Base-by-base conservation (phyloP, 306 rosid species). In the Pachyrhizus erosus region DNA sequence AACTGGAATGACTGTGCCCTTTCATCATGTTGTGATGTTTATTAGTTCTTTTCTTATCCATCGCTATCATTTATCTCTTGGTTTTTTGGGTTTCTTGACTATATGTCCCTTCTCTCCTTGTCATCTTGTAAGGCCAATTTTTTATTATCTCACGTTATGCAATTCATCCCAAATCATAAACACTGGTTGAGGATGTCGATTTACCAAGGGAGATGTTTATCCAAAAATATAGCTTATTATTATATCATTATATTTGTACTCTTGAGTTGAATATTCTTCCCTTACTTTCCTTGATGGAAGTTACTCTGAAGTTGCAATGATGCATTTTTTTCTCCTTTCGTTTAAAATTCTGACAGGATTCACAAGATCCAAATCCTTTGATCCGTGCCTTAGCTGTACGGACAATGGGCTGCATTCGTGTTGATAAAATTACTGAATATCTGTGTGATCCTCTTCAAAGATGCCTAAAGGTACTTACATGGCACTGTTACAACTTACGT, bases 401-500 rank as follows among this genome's bases (percentile, higher is more conserved):
- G 83, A 94, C 98, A 66, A 94, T 94, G 98, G 98, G 98, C 66
- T 94, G 98, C 88, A 94, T 94, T 82, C 98, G 98, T 27, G 98
- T 94, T 78, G 98, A 94, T 84, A 94, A 94, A 87, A 94, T 94
- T 80, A 94, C 98, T 21, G 98, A 94, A 78, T 94, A 94, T 76
- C 90, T 94, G 68, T 94, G 98, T 75, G 98, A 94, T 82, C 98
- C 98, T 78, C 98, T 94, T 88, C 98, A 94, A 87, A 92, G 98
- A 79, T 94, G 98, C 80, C 93, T 94, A 68, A 94, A 94, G 97
- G 98, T 94, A 77, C 52, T 80, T 78, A 17, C 76, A 51, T 17
- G 20, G 29, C 17, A 61, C 67, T 74, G 23, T 74, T 46, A 31
- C 23, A 10, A 54, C 37, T 76, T 78, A 14, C 48, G 24, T 5